Evolutionary conservation across 176 grass and related monocot genomes (phyloP).

Genomic region (Eragrostis curvula): DNA sequence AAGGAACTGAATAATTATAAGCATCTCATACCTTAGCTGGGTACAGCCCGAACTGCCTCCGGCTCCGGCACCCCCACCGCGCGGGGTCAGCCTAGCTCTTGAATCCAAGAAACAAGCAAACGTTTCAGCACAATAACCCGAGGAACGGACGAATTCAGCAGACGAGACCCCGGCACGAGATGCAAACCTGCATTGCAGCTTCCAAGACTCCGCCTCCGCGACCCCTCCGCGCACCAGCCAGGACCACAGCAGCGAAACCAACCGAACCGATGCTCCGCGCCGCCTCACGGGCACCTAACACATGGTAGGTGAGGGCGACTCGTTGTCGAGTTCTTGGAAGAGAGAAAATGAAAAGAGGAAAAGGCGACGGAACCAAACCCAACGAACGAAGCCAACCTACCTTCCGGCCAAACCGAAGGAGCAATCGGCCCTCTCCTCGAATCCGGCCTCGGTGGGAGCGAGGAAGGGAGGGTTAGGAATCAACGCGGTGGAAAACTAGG

Average conservation of each 20-base stretch:
- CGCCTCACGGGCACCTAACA: background rate
- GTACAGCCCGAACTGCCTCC: background rate
- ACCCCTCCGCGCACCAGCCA: conserved; percentile 13
- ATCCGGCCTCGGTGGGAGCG: background rate
- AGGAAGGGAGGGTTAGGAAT: background rate
- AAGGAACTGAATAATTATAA: background rate
- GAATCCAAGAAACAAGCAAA: conserved; percentile 11
- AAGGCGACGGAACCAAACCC: conserved; percentile 4
- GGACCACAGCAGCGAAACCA: conserved; percentile 23
- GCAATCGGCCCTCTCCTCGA: conserved; percentile 4
- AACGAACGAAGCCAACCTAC: conserved; percentile 18
- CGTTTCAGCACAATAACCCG: background rate
- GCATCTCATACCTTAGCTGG: conserved; percentile 22
- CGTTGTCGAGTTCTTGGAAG: background rate
- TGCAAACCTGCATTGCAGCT: conserved; percentile 38
- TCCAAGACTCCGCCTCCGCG: background rate
- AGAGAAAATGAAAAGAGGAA: background rate
- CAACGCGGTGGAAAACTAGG: background rate
- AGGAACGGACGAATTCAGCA: background rate
- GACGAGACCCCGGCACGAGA: conserved; percentile 7
- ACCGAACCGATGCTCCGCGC: conserved; percentile 21
- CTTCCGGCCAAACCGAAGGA: conserved; percentile 30
- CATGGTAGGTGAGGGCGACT: conserved; percentile 32
- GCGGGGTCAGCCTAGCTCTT: conserved; percentile 11
- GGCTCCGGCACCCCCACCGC: background rate